A percentile compares a stretch with the other conserved stretches of the same genome.
These are phyloP conservation scores for Penicillium nucicola DNA, from an alignment of 495 filamentous ascomycete genomes.

Conservation along the genomic window DNA sequence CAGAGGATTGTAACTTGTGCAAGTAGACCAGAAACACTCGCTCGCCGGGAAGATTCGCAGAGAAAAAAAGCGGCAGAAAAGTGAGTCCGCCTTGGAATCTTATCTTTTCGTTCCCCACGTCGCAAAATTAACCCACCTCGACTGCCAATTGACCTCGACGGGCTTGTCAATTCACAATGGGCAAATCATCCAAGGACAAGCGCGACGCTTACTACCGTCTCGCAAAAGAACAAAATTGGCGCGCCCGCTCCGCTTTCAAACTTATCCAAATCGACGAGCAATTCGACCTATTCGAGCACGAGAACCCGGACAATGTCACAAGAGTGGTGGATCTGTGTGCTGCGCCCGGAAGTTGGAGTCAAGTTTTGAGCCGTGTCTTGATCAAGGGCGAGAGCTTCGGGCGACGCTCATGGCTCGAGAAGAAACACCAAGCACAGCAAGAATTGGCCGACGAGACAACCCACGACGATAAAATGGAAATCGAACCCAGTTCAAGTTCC, in stretches of 20 bases:
- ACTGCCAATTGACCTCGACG: background rate
- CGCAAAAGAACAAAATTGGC: conserved; percentile 98
- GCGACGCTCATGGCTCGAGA: conserved; percentile 77
- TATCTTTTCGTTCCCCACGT: conserved; percentile 34
- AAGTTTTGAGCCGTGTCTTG: conserved; percentile 87
- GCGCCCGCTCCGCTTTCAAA: conserved; percentile 94
- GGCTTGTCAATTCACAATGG: conserved; percentile 55
- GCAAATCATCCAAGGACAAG: conserved; percentile 98
- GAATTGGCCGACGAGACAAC: conserved; percentile 35
- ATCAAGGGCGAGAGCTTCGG: conserved; percentile 92
- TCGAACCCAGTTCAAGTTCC: conserved; percentile 25
- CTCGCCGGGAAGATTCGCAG: conserved; percentile 9
- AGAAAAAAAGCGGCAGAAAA: conserved; percentile 41
- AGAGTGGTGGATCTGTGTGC: conserved; percentile 95
- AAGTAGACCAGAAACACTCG: conserved; percentile 8
- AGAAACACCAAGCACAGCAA: conserved; percentile 55
- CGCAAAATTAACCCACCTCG: conserved; percentile 17
- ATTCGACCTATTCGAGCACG: conserved; percentile 82
- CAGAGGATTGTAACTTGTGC: background rate
- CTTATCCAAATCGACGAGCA: conserved; percentile 94
- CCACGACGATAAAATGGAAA: conserved; percentile 14
- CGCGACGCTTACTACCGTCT: conserved; percentile 96
- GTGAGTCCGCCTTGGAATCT: conserved; percentile 35
- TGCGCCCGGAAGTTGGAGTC: conserved; percentile 93
- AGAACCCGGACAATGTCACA: conserved; percentile 62